A percentile compares a stretch with the other conserved stretches of the same genome.
Evolutionary conservation across 2,329 filamentous ascomycete genomes (phyloP).

Genomic region (Periconia digitata): DNA sequence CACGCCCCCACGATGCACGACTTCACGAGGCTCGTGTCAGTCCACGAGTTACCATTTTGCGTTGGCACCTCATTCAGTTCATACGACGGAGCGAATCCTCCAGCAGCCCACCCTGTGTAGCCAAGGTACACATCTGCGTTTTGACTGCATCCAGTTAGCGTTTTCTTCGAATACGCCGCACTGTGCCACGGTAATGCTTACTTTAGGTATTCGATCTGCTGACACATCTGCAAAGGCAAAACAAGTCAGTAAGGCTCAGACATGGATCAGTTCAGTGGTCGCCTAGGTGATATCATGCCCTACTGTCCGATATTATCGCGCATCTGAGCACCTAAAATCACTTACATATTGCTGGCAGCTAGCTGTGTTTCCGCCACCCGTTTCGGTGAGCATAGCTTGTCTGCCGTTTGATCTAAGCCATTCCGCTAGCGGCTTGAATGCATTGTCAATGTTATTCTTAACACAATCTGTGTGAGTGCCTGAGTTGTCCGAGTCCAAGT

Average conservation of each 20-base stretch:
- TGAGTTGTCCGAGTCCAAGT: slow-evolving; percentile 45
- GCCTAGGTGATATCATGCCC: background rate
- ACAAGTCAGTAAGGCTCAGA: background rate
- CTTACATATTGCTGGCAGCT: slow-evolving; percentile 31
- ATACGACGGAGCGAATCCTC: slow-evolving; percentile 28
- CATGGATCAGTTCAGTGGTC: background rate
- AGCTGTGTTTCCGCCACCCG: slow-evolving; percentile 43
- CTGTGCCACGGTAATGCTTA: slow-evolving; percentile 7
- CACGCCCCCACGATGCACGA: slow-evolving; percentile 21
- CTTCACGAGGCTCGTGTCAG: slow-evolving; percentile 19
- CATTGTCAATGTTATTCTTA: slow-evolving; percentile 32
- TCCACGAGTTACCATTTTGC: slow-evolving; percentile 15
- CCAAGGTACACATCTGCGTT: slow-evolving; percentile 36
- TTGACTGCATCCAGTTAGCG: slow-evolving; percentile 16
- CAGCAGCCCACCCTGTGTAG: slow-evolving; percentile 34
- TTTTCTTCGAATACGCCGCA: background rate
- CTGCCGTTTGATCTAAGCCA: slow-evolving; percentile 42
- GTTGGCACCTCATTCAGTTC: slow-evolving; percentile 28
- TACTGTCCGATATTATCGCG: background rate
- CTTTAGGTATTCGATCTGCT: slow-evolving; percentile 33
- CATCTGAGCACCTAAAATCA: background rate
- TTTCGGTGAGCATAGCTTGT: slow-evolving; percentile 45
- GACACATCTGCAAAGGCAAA: slow-evolving; percentile 26
- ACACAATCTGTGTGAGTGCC: slow-evolving; percentile 35
- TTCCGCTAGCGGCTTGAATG: slow-evolving; percentile 39